Evolutionary conservation across 164 flowering plant species (phyloP).

Genomic region (Vitis rotundifolia): DNA sequence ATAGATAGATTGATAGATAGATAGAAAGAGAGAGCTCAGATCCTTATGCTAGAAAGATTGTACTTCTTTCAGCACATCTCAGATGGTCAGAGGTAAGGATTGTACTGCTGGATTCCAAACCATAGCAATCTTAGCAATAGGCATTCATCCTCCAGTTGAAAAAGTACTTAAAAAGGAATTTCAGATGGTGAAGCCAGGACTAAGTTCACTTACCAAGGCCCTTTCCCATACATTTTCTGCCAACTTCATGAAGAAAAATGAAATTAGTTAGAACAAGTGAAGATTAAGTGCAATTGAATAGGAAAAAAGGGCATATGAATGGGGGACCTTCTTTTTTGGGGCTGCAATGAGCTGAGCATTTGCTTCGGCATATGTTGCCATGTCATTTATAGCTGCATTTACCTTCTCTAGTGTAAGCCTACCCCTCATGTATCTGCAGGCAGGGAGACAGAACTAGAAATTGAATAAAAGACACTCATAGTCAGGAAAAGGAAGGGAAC

Average conservation of each 20-base stretch:
- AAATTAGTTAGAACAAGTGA: slow-evolving; percentile 22
- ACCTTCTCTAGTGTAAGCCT: slow-evolving; percentile 89
- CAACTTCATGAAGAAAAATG: slow-evolving; percentile 51
- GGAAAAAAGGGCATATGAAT: background rate
- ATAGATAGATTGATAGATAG: too few species aligned
- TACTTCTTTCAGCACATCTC: too few species aligned
- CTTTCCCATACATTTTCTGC: slow-evolving; percentile 72
- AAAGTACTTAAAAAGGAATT: background rate
- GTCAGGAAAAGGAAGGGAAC: background rate
- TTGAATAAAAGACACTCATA: background rate
- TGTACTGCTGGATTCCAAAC: too few species aligned
- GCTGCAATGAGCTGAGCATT: slow-evolving; percentile 79
- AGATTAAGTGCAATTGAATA: background rate
- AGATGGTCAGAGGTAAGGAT: too few species aligned
- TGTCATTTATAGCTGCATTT: slow-evolving; percentile 85
- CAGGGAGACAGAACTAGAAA: background rate
- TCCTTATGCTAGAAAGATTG: too few species aligned
- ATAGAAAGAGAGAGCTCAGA: too few species aligned
- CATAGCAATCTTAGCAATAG: too few species aligned
- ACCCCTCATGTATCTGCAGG: slow-evolving; percentile 91
- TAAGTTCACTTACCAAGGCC: slow-evolving; percentile 69
- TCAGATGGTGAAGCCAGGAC: background rate
- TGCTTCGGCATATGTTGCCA: slow-evolving; percentile 89
- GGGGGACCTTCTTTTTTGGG: slow-evolving; percentile 70
- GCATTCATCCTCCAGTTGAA: too few species aligned